A percentile compares a stretch with the other conserved stretches of the same genome.
These are phyloP conservation scores for Phlebiopsis gigantea DNA, from an alignment of 768 basidiomycete species.

Conservation along the genomic window DNA sequence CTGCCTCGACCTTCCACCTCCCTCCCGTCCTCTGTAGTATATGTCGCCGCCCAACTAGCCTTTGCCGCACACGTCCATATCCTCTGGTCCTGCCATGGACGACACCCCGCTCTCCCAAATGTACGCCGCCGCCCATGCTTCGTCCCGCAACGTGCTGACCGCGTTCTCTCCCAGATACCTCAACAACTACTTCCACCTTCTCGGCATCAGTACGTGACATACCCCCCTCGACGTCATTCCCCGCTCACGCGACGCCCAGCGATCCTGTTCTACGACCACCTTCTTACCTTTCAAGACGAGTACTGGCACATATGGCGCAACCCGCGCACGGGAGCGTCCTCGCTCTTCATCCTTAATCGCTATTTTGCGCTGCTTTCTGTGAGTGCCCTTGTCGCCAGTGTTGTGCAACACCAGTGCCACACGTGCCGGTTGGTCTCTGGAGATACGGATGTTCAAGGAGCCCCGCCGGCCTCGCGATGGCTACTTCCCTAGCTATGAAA, in stretches of 20 bases:
- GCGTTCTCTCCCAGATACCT: slow-evolving; percentile 1
- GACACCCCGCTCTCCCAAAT: background rate
- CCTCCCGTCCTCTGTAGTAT: background rate
- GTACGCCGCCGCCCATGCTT: no score
- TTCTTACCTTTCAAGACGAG: slow-evolving; percentile 16
- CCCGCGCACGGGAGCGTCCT: slow-evolving; percentile 13
- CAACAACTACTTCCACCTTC: slow-evolving; percentile 4
- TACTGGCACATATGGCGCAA: slow-evolving; percentile 18
- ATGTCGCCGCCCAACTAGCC: background rate
- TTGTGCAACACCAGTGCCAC: no score
- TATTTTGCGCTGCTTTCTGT: slow-evolving; percentile 17
- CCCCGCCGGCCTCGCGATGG: background rate
- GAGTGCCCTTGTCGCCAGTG: no score
- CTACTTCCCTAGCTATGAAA: no score
- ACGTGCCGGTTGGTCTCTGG: no score
- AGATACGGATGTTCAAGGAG: background rate
- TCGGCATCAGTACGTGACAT: slow-evolving; percentile 5
- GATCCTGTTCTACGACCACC: slow-evolving; percentile 12
- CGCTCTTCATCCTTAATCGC: slow-evolving; percentile 21
- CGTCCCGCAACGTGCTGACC: no score
- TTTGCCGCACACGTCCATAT: background rate
- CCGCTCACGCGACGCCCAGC: background rate
- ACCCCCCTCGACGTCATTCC: background rate
- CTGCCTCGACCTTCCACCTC: background rate
- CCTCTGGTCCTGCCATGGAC: background rate